Evolutionary conservation across 1,284 basidiomycete species (phyloP).

Genomic region (Cutaneotrichosporon sp.): DNA sequence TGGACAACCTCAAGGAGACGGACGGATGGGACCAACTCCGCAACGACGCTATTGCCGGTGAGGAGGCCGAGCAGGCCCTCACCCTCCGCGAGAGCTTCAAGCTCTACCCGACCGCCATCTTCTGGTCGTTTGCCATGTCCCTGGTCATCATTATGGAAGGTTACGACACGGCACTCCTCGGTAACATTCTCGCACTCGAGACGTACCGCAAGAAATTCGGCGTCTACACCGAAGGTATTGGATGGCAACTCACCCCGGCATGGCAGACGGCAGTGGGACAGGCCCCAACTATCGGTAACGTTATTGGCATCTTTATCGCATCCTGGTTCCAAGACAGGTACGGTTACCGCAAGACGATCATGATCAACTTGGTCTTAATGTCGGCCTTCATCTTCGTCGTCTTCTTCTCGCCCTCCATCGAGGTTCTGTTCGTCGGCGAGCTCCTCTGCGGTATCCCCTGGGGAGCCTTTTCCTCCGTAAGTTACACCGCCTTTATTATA

Average conservation of each 20-base stretch:
- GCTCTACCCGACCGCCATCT: constrained; percentile 24
- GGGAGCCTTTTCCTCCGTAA: constrained; percentile 47
- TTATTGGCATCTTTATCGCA: constrained; percentile 31
- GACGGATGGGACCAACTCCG: constrained; percentile 4
- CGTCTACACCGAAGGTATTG: constrained; percentile 10
- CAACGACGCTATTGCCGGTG: constrained; percentile 22
- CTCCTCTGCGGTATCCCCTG: constrained; percentile 47
- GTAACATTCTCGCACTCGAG: constrained; percentile 11
- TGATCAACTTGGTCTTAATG: constrained; percentile 37
- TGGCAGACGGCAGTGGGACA: constrained; percentile 36
- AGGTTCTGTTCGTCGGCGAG: constrained; percentile 29
- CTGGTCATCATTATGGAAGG: constrained; percentile 22
- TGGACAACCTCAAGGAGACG: neutral
- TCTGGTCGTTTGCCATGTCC: constrained; percentile 26
- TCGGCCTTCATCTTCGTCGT: constrained; percentile 39
- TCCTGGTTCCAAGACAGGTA: constrained; percentile 29
- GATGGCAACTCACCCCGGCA: constrained; percentile 30
- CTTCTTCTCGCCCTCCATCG: constrained; percentile 47
- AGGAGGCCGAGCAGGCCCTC: constrained; percentile 19
- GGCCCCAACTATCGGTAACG: constrained; percentile 25
- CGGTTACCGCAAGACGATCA: constrained; percentile 34
- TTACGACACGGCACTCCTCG: constrained; percentile 20
- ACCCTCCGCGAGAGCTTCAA: constrained; percentile 16
- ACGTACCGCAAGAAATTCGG: constrained; percentile 27
- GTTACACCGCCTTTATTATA: neutral